Percentiles rank a stretch among this genome's conserved stretches.
Evolutionary conservation across 129 eudicot genomes (phyloP).

Genomic region (Centella asiatica): DNA sequence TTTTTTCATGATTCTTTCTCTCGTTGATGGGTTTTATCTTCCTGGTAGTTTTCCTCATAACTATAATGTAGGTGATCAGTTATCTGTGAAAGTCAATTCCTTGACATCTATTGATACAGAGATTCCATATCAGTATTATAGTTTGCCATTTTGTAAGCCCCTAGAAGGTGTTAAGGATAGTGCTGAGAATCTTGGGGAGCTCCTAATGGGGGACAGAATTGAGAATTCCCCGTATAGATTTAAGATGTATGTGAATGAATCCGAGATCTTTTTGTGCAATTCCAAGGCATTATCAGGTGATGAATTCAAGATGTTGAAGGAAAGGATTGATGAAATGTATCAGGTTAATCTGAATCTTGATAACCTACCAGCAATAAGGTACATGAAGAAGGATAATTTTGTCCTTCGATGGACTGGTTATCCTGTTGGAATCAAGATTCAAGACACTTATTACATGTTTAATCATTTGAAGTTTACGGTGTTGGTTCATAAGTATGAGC

Average conservation of each 20-base stretch:
- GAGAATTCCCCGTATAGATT: conserved; percentile 11
- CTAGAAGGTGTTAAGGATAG: conserved; percentile 12
- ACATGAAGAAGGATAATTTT: conserved; percentile 12
- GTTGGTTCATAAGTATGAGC: conserved; percentile 8
- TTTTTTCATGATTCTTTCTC: neutral
- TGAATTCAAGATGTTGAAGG: conserved; percentile 1
- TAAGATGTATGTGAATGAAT: conserved; percentile 9
- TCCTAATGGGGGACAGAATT: conserved; percentile 11
- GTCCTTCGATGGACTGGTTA: conserved; percentile 9
- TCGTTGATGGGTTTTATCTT: conserved; percentile 5
- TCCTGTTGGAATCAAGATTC: conserved; percentile 9
- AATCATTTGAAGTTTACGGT: conserved; percentile 8
- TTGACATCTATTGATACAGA: conserved; percentile 7
- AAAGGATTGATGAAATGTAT: conserved; percentile 13
- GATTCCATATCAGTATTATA: conserved; percentile 6
- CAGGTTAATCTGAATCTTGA: conserved; percentile 13
- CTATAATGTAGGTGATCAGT: conserved; percentile 12
- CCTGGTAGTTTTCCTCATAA: conserved; percentile 14
- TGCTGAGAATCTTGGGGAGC: conserved; percentile 13
- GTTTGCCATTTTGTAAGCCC: conserved; percentile 14
- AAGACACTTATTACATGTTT: conserved; percentile 5
- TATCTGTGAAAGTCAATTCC: conserved; percentile 12
- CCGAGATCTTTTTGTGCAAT: conserved; percentile 9
- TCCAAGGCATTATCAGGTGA: neutral
- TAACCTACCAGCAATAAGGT: conserved; percentile 10